Conservation (phyloP, 768 basidiomycete genomes). For the Termitomyces sp. region DNA sequence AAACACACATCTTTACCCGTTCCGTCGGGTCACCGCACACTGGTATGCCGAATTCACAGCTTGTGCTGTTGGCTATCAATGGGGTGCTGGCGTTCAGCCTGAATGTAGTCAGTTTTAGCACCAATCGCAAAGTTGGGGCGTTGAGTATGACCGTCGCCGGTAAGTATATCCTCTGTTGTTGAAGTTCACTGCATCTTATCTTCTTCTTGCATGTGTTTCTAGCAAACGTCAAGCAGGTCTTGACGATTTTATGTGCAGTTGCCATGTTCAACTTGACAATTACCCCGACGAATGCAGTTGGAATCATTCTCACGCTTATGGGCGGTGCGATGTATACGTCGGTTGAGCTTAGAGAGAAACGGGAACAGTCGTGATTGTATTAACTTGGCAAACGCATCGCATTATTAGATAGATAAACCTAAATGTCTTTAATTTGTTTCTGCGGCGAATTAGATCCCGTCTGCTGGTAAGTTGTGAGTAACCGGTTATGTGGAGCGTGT, state of each 20-base stretch:
- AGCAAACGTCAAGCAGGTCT: slow-evolving; percentile 92
- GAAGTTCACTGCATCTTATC: not conserved
- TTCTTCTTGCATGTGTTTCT: not conserved
- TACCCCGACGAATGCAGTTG: slow-evolving; percentile 71
- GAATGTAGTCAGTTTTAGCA: slow-evolving; percentile 91
- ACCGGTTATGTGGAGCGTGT: not conserved
- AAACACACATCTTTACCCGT: slow-evolving; percentile 1
- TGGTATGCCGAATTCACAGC: slow-evolving; percentile 27
- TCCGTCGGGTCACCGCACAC: slow-evolving; percentile 30
- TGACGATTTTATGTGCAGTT: slow-evolving; percentile 84
- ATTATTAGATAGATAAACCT: not conserved
- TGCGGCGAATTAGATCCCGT: too few relatives aligned
- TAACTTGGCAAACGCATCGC: not conserved
- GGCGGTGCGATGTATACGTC: slow-evolving; percentile 82
- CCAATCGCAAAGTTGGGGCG: slow-evolving; percentile 90
- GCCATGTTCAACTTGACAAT: slow-evolving; percentile 79
- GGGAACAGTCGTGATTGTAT: not conserved
- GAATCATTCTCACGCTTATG: slow-evolving; percentile 76
- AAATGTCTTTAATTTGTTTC: not conserved
- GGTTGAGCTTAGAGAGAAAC: slow-evolving; percentile 55
- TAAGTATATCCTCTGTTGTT: slow-evolving; percentile 26
- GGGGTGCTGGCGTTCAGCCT: slow-evolving; percentile 87
- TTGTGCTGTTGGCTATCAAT: slow-evolving; percentile 62
- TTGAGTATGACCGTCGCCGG: slow-evolving; percentile 89
- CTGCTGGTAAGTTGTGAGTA: too few relatives aligned